Evolutionary conservation across 257 asterid species (phyloP).

Genomic region (Penstemon barbatus): DNA sequence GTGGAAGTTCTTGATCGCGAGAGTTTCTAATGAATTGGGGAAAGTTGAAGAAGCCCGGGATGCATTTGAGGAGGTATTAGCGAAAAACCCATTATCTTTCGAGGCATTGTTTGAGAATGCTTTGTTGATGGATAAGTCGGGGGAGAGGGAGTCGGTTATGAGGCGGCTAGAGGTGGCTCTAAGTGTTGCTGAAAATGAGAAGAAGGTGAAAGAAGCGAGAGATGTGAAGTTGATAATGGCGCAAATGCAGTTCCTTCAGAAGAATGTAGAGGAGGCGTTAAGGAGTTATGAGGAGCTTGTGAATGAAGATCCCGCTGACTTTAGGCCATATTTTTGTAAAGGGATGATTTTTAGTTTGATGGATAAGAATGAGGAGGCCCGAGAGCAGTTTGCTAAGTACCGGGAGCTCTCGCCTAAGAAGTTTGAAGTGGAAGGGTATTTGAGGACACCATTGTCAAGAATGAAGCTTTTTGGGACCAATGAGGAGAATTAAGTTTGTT

Average conservation of each 20-base stretch:
- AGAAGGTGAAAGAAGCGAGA: constrained; percentile 64
- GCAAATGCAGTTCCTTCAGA: constrained; percentile 77
- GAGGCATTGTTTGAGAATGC: constrained; percentile 82
- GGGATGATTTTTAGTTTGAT: constrained; percentile 78
- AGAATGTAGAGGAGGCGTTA: constrained; percentile 81
- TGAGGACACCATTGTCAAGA: constrained; percentile 72
- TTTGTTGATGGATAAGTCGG: constrained; percentile 69
- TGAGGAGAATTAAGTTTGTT: constrained; percentile 40
- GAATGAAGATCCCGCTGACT: constrained; percentile 78
- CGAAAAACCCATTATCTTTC: constrained; percentile 48
- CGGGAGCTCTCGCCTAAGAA: constrained; percentile 69
- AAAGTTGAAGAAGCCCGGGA: constrained; percentile 53
- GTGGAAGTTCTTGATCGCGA: constrained; percentile 70
- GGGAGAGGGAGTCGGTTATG: constrained; percentile 63
- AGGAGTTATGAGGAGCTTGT: constrained; percentile 68
- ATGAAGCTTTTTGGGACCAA: constrained; percentile 76
- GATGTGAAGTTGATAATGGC: constrained; percentile 85
- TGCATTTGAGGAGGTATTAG: constrained; percentile 57
- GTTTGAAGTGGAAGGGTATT: constrained; percentile 81
- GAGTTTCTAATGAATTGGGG: constrained; percentile 68
- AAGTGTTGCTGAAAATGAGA: constrained; percentile 58
- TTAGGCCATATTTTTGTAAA: constrained; percentile 84
- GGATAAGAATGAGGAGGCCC: constrained; percentile 68
- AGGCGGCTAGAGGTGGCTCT: constrained; percentile 69
- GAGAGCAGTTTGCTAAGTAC: constrained; percentile 68